Percentiles rank a stretch among this genome's conserved stretches.
These are phyloP conservation scores for Thelonectria rubi DNA, from an alignment of 2,329 filamentous ascomycete genomes.

Conservation along the genomic window DNA sequence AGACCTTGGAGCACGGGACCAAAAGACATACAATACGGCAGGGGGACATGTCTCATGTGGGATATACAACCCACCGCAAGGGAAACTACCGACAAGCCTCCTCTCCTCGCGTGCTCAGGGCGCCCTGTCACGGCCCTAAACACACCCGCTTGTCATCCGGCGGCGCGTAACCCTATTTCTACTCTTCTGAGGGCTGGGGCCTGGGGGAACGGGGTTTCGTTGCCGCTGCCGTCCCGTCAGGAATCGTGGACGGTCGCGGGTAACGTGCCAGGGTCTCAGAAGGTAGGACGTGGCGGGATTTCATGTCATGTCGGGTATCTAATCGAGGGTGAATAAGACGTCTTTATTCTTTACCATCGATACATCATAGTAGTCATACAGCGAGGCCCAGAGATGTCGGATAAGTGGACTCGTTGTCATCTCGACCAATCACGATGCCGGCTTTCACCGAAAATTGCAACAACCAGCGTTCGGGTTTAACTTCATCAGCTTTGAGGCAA, in stretches of 20 bases:
- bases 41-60: too few species aligned
- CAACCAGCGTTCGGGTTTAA: neutral
- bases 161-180: slow-evolving; percentile 1
- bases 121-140: neutral
- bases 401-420: neutral
- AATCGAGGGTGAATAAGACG: too few species aligned
- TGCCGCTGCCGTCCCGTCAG: too few species aligned
- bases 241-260: too few species aligned
- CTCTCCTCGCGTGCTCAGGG: neutral
- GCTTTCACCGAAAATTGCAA: neutral
- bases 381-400: neutral
- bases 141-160: neutral
- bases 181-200: neutral
- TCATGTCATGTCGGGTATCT: too few species aligned
- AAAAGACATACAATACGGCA: neutral
- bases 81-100: neutral
- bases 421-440: neutral
- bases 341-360: too few species aligned
- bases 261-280: too few species aligned
- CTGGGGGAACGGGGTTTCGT: too few species aligned
- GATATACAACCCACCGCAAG: neutral
- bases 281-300: too few species aligned
- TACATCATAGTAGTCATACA: too few species aligned
- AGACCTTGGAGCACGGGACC: neutral
- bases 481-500: too few species aligned